Conservation (phyloP, 2,329 filamentous ascomycete species). For the Plenodomus lindquistii region DNA sequence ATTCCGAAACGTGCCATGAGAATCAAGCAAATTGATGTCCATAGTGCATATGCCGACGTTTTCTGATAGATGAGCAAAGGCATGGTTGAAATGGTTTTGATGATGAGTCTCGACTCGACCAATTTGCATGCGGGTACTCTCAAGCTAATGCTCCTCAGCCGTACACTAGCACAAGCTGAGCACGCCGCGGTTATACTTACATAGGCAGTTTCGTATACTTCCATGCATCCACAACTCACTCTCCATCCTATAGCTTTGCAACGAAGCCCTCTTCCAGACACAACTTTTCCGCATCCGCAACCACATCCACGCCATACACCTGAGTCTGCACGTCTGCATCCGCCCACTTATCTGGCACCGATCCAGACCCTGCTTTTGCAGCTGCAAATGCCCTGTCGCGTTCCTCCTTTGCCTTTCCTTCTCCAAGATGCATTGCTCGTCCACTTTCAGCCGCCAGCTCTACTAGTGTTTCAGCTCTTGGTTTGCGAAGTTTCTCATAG, state of each 20-base stretch:
- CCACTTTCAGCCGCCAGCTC: slow-evolving; percentile 61
- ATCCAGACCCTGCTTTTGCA: slow-evolving; percentile 48
- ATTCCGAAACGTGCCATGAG: too few species aligned
- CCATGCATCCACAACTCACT: too few species aligned
- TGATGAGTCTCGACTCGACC: too few species aligned
- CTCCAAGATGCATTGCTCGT: slow-evolving; percentile 59
- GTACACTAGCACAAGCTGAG: too few species aligned
- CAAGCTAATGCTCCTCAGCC: too few species aligned
- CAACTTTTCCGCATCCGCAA: slow-evolving; percentile 49
- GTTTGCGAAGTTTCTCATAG: slow-evolving; percentile 61
- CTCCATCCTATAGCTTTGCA: slow-evolving; percentile 30
- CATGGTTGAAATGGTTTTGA: too few species aligned
- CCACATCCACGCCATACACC: slow-evolving; percentile 54
- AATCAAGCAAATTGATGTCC: too few species aligned
- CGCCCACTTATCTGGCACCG: slow-evolving; percentile 57
- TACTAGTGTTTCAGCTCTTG: slow-evolving; percentile 60
- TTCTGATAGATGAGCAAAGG: too few species aligned
- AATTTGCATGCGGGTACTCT: too few species aligned
- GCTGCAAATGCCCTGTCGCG: slow-evolving; percentile 59
- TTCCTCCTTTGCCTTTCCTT: slow-evolving; percentile 62
- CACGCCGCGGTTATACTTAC: too few species aligned
- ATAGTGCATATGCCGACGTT: too few species aligned
- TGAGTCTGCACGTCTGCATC: slow-evolving; percentile 56
- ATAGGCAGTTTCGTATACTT: too few species aligned
- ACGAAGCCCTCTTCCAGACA: slow-evolving; percentile 44